Evolutionary conservation across 2,329 filamentous ascomycete species (phyloP), one percentile per base, ranked within the genome.

Genomic region (Canariomyces notabilis): DNA sequence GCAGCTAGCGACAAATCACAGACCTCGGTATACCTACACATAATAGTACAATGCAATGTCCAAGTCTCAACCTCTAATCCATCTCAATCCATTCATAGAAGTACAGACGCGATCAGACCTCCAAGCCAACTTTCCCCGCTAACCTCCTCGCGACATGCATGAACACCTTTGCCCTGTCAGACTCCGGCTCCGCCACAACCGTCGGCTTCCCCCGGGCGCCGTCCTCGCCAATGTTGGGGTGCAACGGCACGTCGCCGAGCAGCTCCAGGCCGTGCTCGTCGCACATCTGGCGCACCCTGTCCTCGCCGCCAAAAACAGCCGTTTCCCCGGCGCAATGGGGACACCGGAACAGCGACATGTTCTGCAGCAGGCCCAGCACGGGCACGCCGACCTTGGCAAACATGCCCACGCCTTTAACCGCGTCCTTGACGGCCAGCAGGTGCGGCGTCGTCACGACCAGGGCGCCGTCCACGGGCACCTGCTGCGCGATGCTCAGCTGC

Each of bases 401-500:
- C 81, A 98, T 89, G 58, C 88, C 87, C 53, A 96, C 85, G 2
- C 93, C 93, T 58, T 93, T 89, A 16, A 94, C 77, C 1, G 93
- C 91, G 60, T 98, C 93, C 57, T 91, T 89, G 2, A 96, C 79
- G 1, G 91, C 89, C 21, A 98, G 80, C 42, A 94, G 89, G 64
- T 98, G 93, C 2, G 93, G 93, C 0, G 93, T 98, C 0, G 89
- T 93, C 2, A 98, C 83, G 29, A 98, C 87, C 14, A 97, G 73
- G 0, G 87, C 70, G 75, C 89, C 91, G 57, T 94, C 87, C 2
- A 98, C 72, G n/a, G 87, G 74, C 9, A 98, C 76, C 68, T 96
- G 91, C 65, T 98, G 93, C 14, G 89, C 91, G 51, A 98, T 93
- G n/a, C 89, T 96, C 55, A 98, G 74, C 62, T 98, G 93, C 1